A percentile compares a stretch with the other conserved stretches of the same genome.
Conservation (phyloP, 805 yeast genomes). For the Wickerhamomyces rabaulensis region DNA sequence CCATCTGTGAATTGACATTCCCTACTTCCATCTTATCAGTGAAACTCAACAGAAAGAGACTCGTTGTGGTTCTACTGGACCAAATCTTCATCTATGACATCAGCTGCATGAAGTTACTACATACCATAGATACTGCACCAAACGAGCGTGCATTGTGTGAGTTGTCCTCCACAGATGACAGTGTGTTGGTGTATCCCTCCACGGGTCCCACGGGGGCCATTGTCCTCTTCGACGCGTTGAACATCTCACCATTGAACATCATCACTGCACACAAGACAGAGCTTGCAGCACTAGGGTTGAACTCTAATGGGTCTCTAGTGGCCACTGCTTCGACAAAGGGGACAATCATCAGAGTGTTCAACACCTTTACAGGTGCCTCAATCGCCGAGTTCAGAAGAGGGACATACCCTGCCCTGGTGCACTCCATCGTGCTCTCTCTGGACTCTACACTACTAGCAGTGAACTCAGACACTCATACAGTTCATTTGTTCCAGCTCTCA, state of each 20-base stretch:
- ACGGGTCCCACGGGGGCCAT: slow-evolving; percentile 38
- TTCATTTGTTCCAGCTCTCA: slow-evolving; percentile 52
- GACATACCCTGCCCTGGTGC: slow-evolving; percentile 54
- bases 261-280: slow-evolving; percentile 84
- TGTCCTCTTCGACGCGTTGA: slow-evolving; percentile 70
- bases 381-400: slow-evolving; percentile 79
- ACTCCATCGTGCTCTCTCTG: slow-evolving; percentile 45
- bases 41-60: slow-evolving; percentile 73
- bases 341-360: slow-evolving; percentile 79
- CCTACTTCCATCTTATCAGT: slow-evolving; percentile 71
- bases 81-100: slow-evolving; percentile 88
- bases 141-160: slow-evolving; percentile 32
- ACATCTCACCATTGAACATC: slow-evolving; percentile 71
- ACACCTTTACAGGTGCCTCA: slow-evolving; percentile 48
- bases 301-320: slow-evolving; percentile 69
- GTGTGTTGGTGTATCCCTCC: slow-evolving; percentile 53
- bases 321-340: slow-evolving; percentile 93
- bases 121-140: slow-evolving; percentile 55
- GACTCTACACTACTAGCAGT: slow-evolving; percentile 49
- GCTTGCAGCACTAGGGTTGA: slow-evolving; percentile 61
- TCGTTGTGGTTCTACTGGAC: slow-evolving; percentile 71
- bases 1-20: slow-evolving; percentile 84
- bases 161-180: slow-evolving; percentile 37
- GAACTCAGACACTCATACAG: slow-evolving; percentile 58
- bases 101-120: slow-evolving; percentile 78